Evolutionary conservation across 148 eudicot genomes (phyloP), one percentile per base, ranked within the genome.

Genomic region (Rhododendron kiyosumense): DNA sequence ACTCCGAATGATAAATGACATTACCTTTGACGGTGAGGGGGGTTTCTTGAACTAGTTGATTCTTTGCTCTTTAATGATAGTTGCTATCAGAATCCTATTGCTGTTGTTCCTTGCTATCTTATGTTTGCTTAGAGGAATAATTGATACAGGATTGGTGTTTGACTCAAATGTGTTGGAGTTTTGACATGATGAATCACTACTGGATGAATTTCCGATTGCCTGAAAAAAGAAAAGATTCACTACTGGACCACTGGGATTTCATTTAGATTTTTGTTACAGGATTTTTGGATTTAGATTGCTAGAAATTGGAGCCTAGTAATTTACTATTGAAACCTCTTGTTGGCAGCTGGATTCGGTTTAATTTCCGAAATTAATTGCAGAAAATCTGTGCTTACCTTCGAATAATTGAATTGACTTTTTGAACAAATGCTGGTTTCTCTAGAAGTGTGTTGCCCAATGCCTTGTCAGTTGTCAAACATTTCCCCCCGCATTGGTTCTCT

Each of bases 1-100:
- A 36, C 86, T 24, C 84, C 88, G 79, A 83, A 78, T 38, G 90
- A 90, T 43, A 85, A 85, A 77, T 86, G 69, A 90, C 76, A 59
- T 15, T 49, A 4, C 24, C 41, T 3, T 78, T 74, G 73, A 54
- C 87, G 74, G 63, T 65, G 77, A 81, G 87, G 84, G 84, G 54
- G 75, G 43, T 43, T 59, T 78, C 22, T 61, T 83, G 83, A 63
- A n/a, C 73, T 78, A 76, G 36, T 76, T 83, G 75, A 49, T 52
- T 59, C 36, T 82, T 22, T 52, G 41, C 17, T 22, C n/a, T 51
- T 63, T 36, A 65, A 65, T 83, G 2, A 74, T 34, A 34, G 73
- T 84, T 71, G n/a, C n/a, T 32, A 74, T 51, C n/a, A 52, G 57
- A 63, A 38, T 30, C 26, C 22, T 24, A 41, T 84, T 26, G 7